A percentile compares a stretch with the other conserved stretches of the same genome.
phyloP scores from a whole-genome alignment of 345 rosid genomes.

The Geranium brycei region DNA sequence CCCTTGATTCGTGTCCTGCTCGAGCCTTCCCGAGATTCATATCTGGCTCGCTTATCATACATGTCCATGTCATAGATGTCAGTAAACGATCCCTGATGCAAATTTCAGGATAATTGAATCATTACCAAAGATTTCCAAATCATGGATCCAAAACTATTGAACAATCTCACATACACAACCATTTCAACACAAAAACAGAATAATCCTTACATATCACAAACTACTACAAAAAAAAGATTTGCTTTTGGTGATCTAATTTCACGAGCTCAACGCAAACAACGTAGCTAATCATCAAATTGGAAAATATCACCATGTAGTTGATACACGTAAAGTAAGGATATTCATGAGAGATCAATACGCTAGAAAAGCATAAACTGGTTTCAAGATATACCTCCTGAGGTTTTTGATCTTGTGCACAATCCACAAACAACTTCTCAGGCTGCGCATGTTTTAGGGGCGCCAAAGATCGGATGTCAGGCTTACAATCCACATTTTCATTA shows the following conservation, averaged over 20 bases:
- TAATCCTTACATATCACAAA: too few relatives aligned
- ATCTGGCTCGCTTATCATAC: slow-evolving; percentile 69
- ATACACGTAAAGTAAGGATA: too few relatives aligned
- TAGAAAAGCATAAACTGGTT: background rate
- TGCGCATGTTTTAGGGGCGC: slow-evolving; percentile 10
- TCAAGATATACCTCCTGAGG: slow-evolving; percentile 27
- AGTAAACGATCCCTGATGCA: background rate
- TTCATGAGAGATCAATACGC: too few relatives aligned
- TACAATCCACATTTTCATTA: slow-evolving; percentile 23
- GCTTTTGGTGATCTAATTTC: too few relatives aligned
- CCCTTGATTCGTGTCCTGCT: slow-evolving; percentile 86
- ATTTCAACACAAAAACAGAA: too few relatives aligned
- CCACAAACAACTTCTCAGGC: slow-evolving; percentile 8
- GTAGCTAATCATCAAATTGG: too few relatives aligned
- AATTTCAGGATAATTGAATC: too few relatives aligned
- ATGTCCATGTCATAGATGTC: slow-evolving; percentile 17
- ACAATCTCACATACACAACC: too few relatives aligned
- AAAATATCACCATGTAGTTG: too few relatives aligned
- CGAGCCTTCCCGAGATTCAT: slow-evolving; percentile 70
- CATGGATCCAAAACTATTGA: background rate
- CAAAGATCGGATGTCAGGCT: slow-evolving; percentile 20
- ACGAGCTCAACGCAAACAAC: too few relatives aligned
- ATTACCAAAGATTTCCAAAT: too few relatives aligned
- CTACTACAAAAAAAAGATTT: too few relatives aligned
- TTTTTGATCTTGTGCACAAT: slow-evolving; percentile 13